These are phyloP conservation scores for Acanthamoeba castellanii DNA, from an alignment of 208 protist genomes.

Conservation along the genomic window DNA sequence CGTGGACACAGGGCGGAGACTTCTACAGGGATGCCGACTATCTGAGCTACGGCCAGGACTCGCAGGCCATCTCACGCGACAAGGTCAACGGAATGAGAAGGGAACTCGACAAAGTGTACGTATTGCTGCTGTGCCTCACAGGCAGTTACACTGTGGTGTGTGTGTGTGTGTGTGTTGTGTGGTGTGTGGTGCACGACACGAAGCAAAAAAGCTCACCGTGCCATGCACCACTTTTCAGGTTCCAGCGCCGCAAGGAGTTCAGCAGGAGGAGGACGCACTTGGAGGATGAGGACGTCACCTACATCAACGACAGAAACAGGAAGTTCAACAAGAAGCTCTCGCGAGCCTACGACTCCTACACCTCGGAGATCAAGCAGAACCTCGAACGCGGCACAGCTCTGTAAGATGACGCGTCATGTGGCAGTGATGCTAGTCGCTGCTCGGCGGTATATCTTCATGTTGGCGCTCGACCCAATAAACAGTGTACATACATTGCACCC, in stretches of 20 bases:
- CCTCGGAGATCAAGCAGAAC: conserved; percentile 87
- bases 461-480: too few species aligned
- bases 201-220: too few species aligned
- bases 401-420: not conserved
- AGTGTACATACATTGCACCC: too few species aligned
- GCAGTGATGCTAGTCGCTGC: too few species aligned
- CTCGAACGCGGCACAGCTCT: conserved; percentile 88
- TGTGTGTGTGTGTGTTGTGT: not conserved
- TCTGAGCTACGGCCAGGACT: conserved; percentile 31
- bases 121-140: not conserved
- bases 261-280: conserved; percentile 74
- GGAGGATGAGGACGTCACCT: conserved; percentile 87
- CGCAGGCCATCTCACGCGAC: conserved; percentile 4
- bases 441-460: too few species aligned
- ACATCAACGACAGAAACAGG: conserved; percentile 89
- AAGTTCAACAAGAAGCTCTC: conserved; percentile 87
- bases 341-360: conserved; percentile 85
- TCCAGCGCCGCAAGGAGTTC: conserved; percentile 61
- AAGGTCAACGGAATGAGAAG: not conserved
- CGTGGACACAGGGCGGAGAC: not conserved
- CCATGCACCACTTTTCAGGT: not conserved
- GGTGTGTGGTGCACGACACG: not conserved
- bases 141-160: not conserved
- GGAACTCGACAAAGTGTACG: conserved; percentile 42
- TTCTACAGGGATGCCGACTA: conserved; percentile 6